Percentiles rank a stretch among this genome's conserved stretches.
Evolutionary conservation across 75 land plant genomes (phyloP).

Genomic region (Pseudotsuga menziesii): DNA sequence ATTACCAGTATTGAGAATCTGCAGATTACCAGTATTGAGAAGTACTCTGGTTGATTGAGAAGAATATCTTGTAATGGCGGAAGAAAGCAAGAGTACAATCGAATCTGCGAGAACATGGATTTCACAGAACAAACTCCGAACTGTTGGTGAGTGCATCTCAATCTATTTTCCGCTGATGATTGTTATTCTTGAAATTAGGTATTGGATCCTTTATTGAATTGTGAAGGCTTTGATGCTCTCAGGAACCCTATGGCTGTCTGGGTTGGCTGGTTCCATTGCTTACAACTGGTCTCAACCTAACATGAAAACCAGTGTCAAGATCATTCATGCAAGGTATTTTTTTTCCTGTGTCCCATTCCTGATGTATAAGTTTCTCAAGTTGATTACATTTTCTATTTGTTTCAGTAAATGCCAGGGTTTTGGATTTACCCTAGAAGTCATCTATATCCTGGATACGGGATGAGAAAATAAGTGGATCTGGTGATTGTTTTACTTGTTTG

Average conservation of each 20-base stretch:
- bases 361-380: neutral
- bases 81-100: conserved; percentile 19
- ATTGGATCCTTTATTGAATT: neutral
- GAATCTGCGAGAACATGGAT: conserved; percentile 62
- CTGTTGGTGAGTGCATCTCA: conserved; percentile 50
- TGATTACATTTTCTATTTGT: too few species aligned
- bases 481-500: neutral
- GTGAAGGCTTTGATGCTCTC: neutral
- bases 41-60: neutral
- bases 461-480: too few species aligned
- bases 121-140: conserved; percentile 65
- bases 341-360: neutral
- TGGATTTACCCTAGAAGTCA: neutral
- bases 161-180: conserved; percentile 5
- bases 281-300: conserved; percentile 81
- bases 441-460: neutral
- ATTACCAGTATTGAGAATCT: too few species aligned
- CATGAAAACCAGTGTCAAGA: conserved; percentile 83
- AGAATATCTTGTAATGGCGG: conserved; percentile 27
- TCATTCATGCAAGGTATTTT: conserved; percentile 80
- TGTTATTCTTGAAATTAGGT: neutral
- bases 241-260: conserved; percentile 69
- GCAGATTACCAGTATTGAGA: too few species aligned
- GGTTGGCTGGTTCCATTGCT: conserved; percentile 69
- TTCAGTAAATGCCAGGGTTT: neutral